Percentiles rank a stretch among this genome's conserved stretches.
These are phyloP conservation scores for Eucalyptus marginata DNA, from an alignment of 345 rosid genomes.

Conservation along the genomic window DNA sequence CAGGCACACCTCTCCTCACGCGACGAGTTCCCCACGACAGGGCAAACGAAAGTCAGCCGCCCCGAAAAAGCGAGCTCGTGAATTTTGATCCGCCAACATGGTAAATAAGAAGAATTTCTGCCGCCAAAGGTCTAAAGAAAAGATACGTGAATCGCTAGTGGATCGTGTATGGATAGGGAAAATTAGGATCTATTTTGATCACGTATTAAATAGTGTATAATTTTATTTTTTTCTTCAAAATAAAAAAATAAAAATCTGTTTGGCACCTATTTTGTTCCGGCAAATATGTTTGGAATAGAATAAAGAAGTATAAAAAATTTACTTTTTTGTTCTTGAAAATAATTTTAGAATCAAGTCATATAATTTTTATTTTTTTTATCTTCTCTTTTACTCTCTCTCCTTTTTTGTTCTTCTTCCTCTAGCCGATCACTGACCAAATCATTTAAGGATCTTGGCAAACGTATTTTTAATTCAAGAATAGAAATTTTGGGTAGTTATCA, in stretches of 20 bases:
- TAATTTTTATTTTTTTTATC: no score
- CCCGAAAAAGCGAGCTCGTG: neutral
- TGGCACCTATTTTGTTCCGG: fast-evolving
- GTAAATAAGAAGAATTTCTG: neutral
- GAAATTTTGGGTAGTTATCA: fast-evolving
- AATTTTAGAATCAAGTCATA: no score
- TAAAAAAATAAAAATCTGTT: no score
- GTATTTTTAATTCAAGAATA: no score
- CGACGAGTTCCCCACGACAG: neutral
- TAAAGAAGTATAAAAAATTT: no score
- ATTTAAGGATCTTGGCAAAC: no score
- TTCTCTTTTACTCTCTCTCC: no score
- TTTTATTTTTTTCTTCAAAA: no score
- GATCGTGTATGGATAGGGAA: neutral
- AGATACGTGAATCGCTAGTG: neutral
- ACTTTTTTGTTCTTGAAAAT: no score
- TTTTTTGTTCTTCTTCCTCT: neutral
- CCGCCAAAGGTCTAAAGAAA: neutral
- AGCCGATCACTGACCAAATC: neutral
- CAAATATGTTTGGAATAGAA: no score
- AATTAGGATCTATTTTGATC: neutral
- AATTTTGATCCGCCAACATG: no score
- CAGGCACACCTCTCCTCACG: neutral
- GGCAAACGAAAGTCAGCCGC: neutral
- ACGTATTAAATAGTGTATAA: no score